Conservation (phyloP, 192 early-diverging fungal species). For the Diversispora eburnea region DNA sequence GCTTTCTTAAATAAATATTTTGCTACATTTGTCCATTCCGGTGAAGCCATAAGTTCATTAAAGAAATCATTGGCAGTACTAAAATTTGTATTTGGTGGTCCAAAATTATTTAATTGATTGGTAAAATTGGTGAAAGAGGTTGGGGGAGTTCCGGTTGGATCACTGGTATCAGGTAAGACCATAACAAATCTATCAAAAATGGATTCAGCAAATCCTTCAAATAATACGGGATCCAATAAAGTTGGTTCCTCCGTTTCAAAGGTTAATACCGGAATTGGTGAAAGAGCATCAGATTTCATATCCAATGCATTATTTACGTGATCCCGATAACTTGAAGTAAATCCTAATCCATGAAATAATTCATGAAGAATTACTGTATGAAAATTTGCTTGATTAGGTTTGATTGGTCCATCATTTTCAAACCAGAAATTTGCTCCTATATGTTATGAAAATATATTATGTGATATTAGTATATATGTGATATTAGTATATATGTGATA, state of each 20-base stretch:
- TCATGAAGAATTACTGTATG: slow-evolving; percentile 36
- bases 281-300: neutral
- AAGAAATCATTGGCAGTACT: neutral
- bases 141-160: neutral
- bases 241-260: neutral
- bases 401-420: slow-evolving; percentile 20
- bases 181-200: slow-evolving; percentile 34
- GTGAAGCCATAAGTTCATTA: neutral
- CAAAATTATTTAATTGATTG: neutral
- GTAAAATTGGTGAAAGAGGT: neutral
- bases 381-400: slow-evolving; percentile 32
- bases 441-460: neutral
- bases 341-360: slow-evolving; percentile 42
- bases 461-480: neutral
- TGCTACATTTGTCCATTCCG: neutral
- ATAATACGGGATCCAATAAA: neutral
- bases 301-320: neutral
- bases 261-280: neutral
- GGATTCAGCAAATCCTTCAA: slow-evolving; percentile 27
- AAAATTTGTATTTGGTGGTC: neutral
- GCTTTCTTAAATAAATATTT: neutral
- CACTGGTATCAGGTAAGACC: slow-evolving; percentile 4
- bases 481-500: neutral
- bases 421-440: slow-evolving; percentile 11
- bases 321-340: slow-evolving; percentile 29